Evolutionary conservation across 2,329 filamentous ascomycete species (phyloP).

Genomic region (Teratosphaeria epicoccoides): DNA sequence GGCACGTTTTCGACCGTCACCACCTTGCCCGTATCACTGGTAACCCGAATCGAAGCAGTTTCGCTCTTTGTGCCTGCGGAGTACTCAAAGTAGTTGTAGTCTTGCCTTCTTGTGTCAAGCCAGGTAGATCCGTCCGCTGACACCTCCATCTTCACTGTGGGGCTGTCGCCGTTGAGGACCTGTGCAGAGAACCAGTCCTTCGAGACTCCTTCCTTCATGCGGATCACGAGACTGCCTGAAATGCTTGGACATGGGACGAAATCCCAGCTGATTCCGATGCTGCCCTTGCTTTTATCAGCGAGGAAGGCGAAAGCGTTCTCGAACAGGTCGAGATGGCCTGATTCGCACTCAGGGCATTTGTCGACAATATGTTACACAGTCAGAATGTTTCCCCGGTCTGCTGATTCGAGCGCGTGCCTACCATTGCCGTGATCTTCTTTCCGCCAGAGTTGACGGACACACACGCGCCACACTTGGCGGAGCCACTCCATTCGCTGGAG

Average conservation of each 20-base stretch:
- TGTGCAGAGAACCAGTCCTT: slow-evolving; percentile 52
- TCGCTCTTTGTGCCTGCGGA: slow-evolving; percentile 8
- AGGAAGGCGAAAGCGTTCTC: slow-evolving; percentile 40
- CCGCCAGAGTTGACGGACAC: slow-evolving; percentile 48
- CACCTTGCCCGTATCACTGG: slow-evolving; percentile 7
- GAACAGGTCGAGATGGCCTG: slow-evolving; percentile 48
- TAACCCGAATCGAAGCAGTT: slow-evolving; percentile 11
- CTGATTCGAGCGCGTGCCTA: too few relatives aligned
- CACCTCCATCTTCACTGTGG: slow-evolving; percentile 48
- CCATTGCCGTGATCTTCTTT: slow-evolving; percentile 50
- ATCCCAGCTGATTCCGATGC: slow-evolving; percentile 42
- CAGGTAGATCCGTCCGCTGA: slow-evolving; percentile 51
- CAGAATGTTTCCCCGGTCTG: slow-evolving; percentile 2
- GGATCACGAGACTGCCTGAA: slow-evolving; percentile 38
- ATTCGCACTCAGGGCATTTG: slow-evolving; percentile 45
- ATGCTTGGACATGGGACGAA: slow-evolving; percentile 41
- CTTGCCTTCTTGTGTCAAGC: slow-evolving; percentile 43
- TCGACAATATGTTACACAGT: slow-evolving; percentile 40
- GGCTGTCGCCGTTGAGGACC: slow-evolving; percentile 47
- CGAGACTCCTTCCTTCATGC: slow-evolving; percentile 44
- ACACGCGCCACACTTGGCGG: slow-evolving; percentile 51
- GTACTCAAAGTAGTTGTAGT: slow-evolving; percentile 27
- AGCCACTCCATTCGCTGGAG: slow-evolving; percentile 45
- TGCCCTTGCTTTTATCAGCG: slow-evolving; percentile 34
- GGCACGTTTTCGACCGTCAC: slow-evolving; percentile 15